Percentiles rank a stretch among this genome's conserved stretches.
These are phyloP conservation scores for Solidago caesia DNA, from an alignment of 129 eudicot species.

Conservation along the genomic window DNA sequence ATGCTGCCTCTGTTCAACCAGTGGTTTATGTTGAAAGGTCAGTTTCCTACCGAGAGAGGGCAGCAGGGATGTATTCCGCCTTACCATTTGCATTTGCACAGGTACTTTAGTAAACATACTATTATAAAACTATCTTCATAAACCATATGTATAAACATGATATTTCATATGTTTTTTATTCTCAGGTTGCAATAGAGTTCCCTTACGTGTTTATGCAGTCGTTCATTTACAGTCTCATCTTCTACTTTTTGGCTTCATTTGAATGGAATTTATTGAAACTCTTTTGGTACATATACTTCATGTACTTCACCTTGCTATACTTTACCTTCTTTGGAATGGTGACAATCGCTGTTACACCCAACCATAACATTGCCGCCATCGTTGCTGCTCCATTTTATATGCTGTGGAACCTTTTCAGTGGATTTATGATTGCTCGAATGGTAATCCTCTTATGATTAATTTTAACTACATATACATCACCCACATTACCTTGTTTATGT, in stretches of 20 bases:
- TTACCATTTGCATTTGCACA: conserved; percentile 92
- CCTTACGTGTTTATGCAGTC: conserved; percentile 81
- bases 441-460: conserved; percentile 30
- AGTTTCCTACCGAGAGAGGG: conserved; percentile 83
- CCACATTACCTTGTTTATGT: too few relatives aligned
- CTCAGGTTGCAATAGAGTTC: conserved; percentile 78
- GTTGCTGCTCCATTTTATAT: conserved; percentile 85
- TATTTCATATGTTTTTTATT: conserved; percentile 13
- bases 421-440: conserved; percentile 77
- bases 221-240: conserved; percentile 61
- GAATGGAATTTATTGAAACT: conserved; percentile 61
- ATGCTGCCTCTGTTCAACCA: conserved; percentile 85
- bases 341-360: conserved; percentile 79
- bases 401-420: conserved; percentile 96
- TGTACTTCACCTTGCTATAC: conserved; percentile 80
- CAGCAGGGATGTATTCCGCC: conserved; percentile 92
- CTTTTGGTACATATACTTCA: conserved; percentile 73
- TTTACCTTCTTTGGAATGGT: conserved; percentile 94
- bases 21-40: conserved; percentile 79
- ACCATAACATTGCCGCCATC: conserved; percentile 79
- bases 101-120: conserved; percentile 31
- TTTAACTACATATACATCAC: too few relatives aligned
- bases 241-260: conserved; percentile 78
- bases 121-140: too few relatives aligned
- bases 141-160: background rate